A percentile compares a stretch with the other conserved stretches of the same genome.
These are phyloP conservation scores for Elymus sibiricus DNA, from an alignment of 176 grass and related monocot species.

Conservation along the genomic window DNA sequence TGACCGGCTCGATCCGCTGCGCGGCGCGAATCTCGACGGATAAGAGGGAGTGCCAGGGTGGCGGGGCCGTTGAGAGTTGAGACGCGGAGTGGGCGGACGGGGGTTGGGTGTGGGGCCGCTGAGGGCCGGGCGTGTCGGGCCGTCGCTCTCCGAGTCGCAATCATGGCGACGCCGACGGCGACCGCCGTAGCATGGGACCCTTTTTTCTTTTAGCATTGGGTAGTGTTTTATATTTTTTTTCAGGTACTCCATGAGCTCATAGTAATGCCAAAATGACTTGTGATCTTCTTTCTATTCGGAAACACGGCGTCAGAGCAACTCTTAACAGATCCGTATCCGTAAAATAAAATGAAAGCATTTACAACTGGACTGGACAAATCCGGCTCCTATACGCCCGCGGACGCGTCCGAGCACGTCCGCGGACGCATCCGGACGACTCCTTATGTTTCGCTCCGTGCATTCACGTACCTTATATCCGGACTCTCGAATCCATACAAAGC, in stretches of 20 bases:
- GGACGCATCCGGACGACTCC: too few relatives aligned
- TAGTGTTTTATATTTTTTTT: background rate
- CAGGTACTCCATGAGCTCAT: background rate
- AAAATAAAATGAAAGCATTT: too few relatives aligned
- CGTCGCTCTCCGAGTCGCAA: background rate
- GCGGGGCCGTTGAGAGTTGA: background rate
- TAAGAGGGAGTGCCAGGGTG: too few relatives aligned
- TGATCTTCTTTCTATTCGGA: too few relatives aligned
- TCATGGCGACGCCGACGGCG: background rate
- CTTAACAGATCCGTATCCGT: too few relatives aligned
- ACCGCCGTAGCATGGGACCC: background rate
- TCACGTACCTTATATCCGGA: too few relatives aligned
- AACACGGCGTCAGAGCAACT: background rate
- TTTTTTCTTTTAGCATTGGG: background rate
- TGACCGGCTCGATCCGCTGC: background rate
- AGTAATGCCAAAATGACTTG: background rate
- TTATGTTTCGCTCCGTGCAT: too few relatives aligned
- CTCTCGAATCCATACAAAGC: too few relatives aligned
- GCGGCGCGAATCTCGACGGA: conserved; percentile 11
- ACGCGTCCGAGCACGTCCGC: too few relatives aligned
- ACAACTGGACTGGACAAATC: too few relatives aligned
- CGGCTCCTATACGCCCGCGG: too few relatives aligned
- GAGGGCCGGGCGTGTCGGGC: background rate
- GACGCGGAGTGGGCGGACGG: background rate
- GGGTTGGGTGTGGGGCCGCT: background rate